Conservation (phyloP, 129 eudicot species). For the Helichrysum umbraculigerum region DNA sequence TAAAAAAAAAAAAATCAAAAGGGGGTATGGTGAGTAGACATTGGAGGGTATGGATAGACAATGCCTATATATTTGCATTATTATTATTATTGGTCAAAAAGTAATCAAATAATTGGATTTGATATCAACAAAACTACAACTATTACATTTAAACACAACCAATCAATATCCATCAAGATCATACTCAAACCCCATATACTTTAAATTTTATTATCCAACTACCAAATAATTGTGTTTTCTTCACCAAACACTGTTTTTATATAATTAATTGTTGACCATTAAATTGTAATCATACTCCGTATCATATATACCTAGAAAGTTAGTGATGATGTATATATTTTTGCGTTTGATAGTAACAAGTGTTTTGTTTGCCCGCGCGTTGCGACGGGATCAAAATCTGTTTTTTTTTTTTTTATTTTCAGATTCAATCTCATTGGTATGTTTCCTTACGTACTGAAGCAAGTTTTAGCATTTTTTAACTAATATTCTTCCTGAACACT, state of each 20-base stretch:
- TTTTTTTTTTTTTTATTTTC: too few species aligned
- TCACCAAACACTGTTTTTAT: slow-evolving; percentile 23
- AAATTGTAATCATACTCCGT: not conserved
- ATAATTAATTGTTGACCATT: not conserved
- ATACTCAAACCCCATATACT: slow-evolving; percentile 24
- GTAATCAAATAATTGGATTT: slow-evolving; percentile 29
- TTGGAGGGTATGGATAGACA: too few species aligned
- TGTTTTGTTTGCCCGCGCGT: too few species aligned
- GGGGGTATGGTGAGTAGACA: too few species aligned
- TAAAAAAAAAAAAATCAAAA: too few species aligned
- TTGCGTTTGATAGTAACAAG: too few species aligned
- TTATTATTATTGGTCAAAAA: slow-evolving; percentile 22
- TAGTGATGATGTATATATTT: not conserved
- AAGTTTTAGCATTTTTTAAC: too few species aligned
- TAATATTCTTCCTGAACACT: too few species aligned
- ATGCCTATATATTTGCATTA: not conserved
- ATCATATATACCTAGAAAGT: not conserved
- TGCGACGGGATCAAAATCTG: too few species aligned
- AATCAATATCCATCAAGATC: slow-evolving; percentile 20
- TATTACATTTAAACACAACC: slow-evolving; percentile 17
- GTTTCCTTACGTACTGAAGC: too few species aligned
- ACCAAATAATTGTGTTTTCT: slow-evolving; percentile 32
- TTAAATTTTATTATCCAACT: slow-evolving; percentile 21
- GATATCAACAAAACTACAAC: slow-evolving; percentile 33
- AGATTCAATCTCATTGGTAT: too few species aligned